A percentile compares a stretch with the other conserved stretches of the same genome.
Evolutionary conservation across 1,284 basidiomycete species (phyloP).

Genomic region (Fomes fomentarius): DNA sequence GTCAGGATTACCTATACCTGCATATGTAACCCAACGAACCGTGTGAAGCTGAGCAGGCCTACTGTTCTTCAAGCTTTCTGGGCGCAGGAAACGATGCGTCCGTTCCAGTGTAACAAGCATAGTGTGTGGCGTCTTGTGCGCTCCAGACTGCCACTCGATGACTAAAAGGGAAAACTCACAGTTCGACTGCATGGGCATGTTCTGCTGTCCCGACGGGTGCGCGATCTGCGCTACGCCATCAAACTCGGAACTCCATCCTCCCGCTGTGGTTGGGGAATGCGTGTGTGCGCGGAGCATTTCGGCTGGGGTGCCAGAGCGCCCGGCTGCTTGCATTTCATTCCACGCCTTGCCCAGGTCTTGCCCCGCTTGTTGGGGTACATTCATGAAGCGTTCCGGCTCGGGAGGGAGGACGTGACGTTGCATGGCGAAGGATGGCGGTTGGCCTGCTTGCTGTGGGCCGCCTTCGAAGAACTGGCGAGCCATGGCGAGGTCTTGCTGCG

Average conservation of each 20-base stretch:
- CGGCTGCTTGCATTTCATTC: constrained; percentile 45
- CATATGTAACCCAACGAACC: too few relatives aligned
- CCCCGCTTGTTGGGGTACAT: constrained; percentile 24
- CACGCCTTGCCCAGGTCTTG: constrained; percentile 53
- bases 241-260: constrained; percentile 37
- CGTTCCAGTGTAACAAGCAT: too few relatives aligned
- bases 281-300: constrained; percentile 18
- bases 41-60: too few relatives aligned
- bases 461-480: constrained; percentile 79
- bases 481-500: constrained; percentile 69
- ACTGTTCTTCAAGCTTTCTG: too few relatives aligned
- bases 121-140: too few relatives aligned
- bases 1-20: too few relatives aligned
- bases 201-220: constrained; percentile 21
- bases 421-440: constrained; percentile 34
- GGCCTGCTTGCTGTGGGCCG: constrained; percentile 34
- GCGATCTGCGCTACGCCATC: constrained; percentile 20
- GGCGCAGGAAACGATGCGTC: too few relatives aligned
- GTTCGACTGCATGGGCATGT: constrained; percentile 22
- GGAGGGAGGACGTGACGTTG: constrained; percentile 39
- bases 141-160: too few relatives aligned
- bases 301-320: constrained; percentile 10
- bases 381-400: constrained; percentile 40
- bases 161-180: constrained; percentile 21
- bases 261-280: constrained; percentile 12